Percentiles rank a stretch among this genome's conserved stretches.
phyloP scores from a whole-genome alignment of 805 yeast species.

The Blastobotrys muscicola region DNA sequence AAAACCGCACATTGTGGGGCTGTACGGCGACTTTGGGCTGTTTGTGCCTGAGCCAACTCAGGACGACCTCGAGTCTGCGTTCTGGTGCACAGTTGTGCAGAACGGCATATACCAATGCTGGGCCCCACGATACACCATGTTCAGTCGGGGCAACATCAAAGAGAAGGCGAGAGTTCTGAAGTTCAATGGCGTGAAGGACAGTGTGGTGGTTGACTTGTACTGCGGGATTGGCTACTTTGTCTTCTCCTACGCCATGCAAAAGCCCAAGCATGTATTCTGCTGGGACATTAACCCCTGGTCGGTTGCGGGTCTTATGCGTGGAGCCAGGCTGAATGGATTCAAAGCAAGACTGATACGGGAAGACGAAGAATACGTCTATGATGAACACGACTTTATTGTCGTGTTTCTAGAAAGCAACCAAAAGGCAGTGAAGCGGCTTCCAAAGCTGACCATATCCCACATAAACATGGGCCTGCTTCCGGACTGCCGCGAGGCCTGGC shows the following conservation, averaged over 20 bases:
- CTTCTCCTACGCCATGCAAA: slow-evolving; percentile 48
- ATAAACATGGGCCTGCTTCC: slow-evolving; percentile 78
- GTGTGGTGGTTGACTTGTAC: slow-evolving; percentile 56
- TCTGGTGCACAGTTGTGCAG: slow-evolving; percentile 66
- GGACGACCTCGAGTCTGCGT: slow-evolving; percentile 40
- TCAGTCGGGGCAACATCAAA: slow-evolving; percentile 75
- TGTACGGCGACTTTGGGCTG: slow-evolving; percentile 54
- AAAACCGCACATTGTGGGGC: slow-evolving; percentile 51
- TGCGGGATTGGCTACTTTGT: slow-evolving; percentile 85
- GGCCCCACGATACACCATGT: slow-evolving; percentile 85
- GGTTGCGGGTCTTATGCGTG: slow-evolving; percentile 55
- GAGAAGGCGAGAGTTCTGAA: slow-evolving; percentile 61
- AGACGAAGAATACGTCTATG: slow-evolving; percentile 25
- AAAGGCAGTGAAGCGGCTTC: slow-evolving; percentile 33
- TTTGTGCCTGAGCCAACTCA: slow-evolving; percentile 44
- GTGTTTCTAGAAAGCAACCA: slow-evolving; percentile 61
- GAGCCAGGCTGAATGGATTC: slow-evolving; percentile 40
- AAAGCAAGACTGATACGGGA: slow-evolving; percentile 29
- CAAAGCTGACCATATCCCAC: slow-evolving; percentile 36
- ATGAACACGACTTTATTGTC: slow-evolving; percentile 30
- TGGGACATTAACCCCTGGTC: slow-evolving; percentile 89
- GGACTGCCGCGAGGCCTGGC: slow-evolving; percentile 55
- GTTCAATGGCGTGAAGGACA: slow-evolving; percentile 10
- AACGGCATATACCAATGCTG: slow-evolving; percentile 71
- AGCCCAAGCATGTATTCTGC: slow-evolving; percentile 48